A percentile compares a stretch with the other conserved stretches of the same genome.
phyloP scores from a whole-genome alignment of 345 rosid species.

The Lepidium aucheri region DNA sequence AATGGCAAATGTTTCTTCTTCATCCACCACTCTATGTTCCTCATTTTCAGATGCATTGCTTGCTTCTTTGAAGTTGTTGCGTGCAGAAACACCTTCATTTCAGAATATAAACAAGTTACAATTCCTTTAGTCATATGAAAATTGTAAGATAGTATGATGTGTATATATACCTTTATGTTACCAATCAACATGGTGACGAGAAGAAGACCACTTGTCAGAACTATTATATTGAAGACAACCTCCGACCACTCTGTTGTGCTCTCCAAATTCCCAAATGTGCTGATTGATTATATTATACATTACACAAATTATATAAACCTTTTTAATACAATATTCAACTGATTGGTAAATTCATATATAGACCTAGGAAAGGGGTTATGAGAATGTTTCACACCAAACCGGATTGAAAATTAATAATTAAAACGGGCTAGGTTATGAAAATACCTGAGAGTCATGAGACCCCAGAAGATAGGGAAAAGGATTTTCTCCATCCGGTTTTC shows the following conservation, averaged over 20 bases:
- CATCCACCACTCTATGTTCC: conserved; percentile 99
- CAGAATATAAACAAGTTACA: background rate
- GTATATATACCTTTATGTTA: conserved; percentile 75
- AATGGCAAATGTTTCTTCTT: conserved; percentile 72
- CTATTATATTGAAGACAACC: conserved; percentile 91
- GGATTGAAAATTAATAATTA: background rate
- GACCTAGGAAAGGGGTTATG: background rate
- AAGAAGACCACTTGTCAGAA: conserved; percentile 85
- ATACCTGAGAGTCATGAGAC: conserved; percentile 94
- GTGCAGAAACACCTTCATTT: conserved; percentile 63
- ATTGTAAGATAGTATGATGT: background rate
- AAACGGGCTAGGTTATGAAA: background rate
- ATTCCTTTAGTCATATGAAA: background rate
- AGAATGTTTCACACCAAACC: background rate
- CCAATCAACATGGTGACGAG: conserved; percentile 96
- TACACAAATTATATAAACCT: background rate
- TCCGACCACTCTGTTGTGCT: conserved; percentile 97
- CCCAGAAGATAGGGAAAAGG: conserved; percentile 93
- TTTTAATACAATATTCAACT: background rate
- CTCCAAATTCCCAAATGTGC: conserved; percentile 90
- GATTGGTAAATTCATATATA: background rate
- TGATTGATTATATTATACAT: conserved; percentile 11
- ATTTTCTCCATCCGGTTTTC: conserved; percentile 82
- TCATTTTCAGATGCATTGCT: conserved; percentile 96
- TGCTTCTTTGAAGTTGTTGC: conserved; percentile 96